Conservation (phyloP, 1,139 yeast genomes). For the Petasospora rhodanensis region DNA sequence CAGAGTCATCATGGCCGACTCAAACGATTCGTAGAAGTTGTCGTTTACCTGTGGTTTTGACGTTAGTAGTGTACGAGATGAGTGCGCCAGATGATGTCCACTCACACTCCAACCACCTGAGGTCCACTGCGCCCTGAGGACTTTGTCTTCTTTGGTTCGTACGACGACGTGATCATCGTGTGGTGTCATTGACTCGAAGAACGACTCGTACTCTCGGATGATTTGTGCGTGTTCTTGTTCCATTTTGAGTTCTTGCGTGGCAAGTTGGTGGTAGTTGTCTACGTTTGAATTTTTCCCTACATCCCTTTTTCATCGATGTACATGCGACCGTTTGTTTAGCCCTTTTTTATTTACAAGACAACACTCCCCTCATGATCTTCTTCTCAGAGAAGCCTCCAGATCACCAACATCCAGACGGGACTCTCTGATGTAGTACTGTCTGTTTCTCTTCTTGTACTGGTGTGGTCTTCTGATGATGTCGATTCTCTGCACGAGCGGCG, state of each 20-base stretch:
- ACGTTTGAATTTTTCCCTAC: too few species aligned
- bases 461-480: slow-evolving; percentile 73
- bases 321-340: too few species aligned
- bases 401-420: slow-evolving; percentile 81
- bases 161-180: slow-evolving; percentile 12
- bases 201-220: slow-evolving; percentile 12
- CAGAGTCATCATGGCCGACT: slow-evolving; percentile 38
- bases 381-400: slow-evolving; percentile 44
- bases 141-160: slow-evolving; percentile 24
- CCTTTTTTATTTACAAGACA: slow-evolving; percentile 1
- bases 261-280: too few species aligned
- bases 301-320: too few species aligned
- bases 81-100: slow-evolving; percentile 1
- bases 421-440: slow-evolving; percentile 84
- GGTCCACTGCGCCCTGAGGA: slow-evolving; percentile 17
- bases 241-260: neutral
- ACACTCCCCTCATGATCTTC: slow-evolving; percentile 13
- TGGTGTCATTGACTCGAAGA: slow-evolving; percentile 5
- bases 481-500: slow-evolving; percentile 68
- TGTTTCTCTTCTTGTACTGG: slow-evolving; percentile 66
- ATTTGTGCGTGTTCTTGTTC: slow-evolving; percentile 10
- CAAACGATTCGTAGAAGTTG: slow-evolving; percentile 39
- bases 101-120: slow-evolving; percentile 27
- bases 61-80: neutral
- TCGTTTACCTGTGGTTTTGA: slow-evolving; percentile 3